Conservation (phyloP, 441 rosid genomes). For the Melastoma candidum region DNA sequence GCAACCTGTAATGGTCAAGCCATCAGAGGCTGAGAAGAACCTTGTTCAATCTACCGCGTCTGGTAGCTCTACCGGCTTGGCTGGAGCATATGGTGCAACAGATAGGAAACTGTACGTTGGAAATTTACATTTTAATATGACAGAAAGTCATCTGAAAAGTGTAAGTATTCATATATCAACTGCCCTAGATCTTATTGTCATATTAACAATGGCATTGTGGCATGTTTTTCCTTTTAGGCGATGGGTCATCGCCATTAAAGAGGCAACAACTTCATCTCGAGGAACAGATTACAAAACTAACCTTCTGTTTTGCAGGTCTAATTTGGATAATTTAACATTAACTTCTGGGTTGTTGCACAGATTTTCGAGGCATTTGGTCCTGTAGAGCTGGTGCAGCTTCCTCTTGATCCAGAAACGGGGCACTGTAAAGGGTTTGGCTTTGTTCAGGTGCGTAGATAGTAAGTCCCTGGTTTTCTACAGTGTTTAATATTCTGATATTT, state of each 20-base stretch:
- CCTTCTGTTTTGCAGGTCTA: constrained; percentile 1
- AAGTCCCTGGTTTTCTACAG: background rate
- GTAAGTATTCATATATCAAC: constrained; percentile 24
- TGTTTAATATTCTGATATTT: constrained; percentile 6
- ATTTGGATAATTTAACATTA: background rate
- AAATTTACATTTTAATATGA: constrained; percentile 83
- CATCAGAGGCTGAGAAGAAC: constrained; percentile 91
- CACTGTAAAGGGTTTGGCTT: constrained; percentile 96
- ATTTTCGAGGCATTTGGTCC: constrained; percentile 88
- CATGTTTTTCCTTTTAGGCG: too few species aligned
- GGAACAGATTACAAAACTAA: too few species aligned
- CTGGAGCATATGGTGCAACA: constrained; percentile 67
- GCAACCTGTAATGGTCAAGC: too few species aligned
- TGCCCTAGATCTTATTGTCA: background rate
- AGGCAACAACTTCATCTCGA: too few species aligned
- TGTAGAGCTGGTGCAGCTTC: constrained; percentile 89
- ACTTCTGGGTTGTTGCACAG: constrained; percentile 22
- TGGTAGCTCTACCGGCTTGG: constrained; percentile 35
- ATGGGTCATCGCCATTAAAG: too few species aligned
- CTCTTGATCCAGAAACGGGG: constrained; percentile 82
- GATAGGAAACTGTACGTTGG: constrained; percentile 93
- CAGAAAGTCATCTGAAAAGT: constrained; percentile 87
- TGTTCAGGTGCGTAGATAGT: constrained; percentile 61
- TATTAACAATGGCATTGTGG: too few species aligned
- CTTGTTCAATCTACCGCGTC: constrained; percentile 66